Base-by-base conservation (phyloP, 371 early-diverging fungal species). In the Mucor ambiguus region DNA sequence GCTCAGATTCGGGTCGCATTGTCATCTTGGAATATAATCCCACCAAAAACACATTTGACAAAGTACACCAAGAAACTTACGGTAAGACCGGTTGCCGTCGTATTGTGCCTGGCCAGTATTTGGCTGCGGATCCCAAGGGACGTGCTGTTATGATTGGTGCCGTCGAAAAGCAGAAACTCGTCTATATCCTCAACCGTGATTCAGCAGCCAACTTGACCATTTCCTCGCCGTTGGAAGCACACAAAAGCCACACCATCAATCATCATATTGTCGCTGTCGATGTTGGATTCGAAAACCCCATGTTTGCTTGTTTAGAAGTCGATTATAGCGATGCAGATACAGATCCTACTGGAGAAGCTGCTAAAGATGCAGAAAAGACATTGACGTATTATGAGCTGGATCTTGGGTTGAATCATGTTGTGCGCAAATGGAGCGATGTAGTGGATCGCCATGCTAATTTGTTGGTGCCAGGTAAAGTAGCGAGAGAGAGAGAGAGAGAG, bases 281-380 rank as follows among this genome's bases (percentile, higher is more conserved):
- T 78, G 98, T 99, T 38, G 98, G 97, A 0, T 99, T 93, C 70
- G 98, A 99, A 68, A 99, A 98, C 77, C 99, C 99, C 3, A 86
- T 96, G 37, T 99, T 99, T 87, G 98, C 98, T 0, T 88, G 90
- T 67, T 74, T 99, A 41, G 99, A 98, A 72, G 86, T 90, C 1
- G 93, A 92, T 77, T 95, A 95, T 75, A 73, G 86, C 11, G 99
- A 95, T 35, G 87, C 92, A 2, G 95, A 95, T 76, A 82, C 86
- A 57, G 95, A 94, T 77, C 86, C 90, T 2, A 85, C 90, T 16
- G 91, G 93, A 9, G 91, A 92, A 70, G 94, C 93, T 0, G 83
- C 87, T 58, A 75, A 85, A 60, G 86, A 87, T 41, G 81, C 88
- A 9, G 94, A 94, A 80, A 94, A 94, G 82, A 79, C 86, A 67